Conservation (phyloP, 768 basidiomycete genomes). For the Russula sp. region DNA sequence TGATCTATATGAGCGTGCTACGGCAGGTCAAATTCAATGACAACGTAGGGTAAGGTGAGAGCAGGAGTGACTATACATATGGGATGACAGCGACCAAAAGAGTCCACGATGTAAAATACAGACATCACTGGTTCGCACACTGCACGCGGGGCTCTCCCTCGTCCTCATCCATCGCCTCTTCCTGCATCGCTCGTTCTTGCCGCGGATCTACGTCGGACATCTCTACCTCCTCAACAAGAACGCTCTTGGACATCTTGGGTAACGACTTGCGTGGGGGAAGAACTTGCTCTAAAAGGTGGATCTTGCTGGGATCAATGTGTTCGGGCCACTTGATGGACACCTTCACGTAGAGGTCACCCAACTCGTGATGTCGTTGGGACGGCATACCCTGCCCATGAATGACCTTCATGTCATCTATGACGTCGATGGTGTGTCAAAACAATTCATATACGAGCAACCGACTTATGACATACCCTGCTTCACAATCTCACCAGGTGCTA, state of each 20-base stretch:
- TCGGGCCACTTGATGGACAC: constrained; percentile 89
- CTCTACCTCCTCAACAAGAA: constrained; percentile 77
- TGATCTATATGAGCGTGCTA: constrained; percentile 22
- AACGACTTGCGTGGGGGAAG: constrained; percentile 72
- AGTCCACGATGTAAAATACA: constrained; percentile 13
- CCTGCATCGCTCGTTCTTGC: constrained; percentile 45
- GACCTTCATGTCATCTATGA: constrained; percentile 78
- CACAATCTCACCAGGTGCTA: constrained; percentile 85
- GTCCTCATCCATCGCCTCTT: constrained; percentile 91
- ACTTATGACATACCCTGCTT: constrained; percentile 69
- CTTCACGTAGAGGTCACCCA: constrained; percentile 87
- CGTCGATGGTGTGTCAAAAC: constrained; percentile 5
- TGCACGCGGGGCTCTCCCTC: constrained; percentile 88
- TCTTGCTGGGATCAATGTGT: constrained; percentile 55
- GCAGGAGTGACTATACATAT: constrained; percentile 17
- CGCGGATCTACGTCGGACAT: constrained; percentile 75
- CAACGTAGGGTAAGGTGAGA: constrained; percentile 14
- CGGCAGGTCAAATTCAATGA: constrained; percentile 8
- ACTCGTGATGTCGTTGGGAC: constrained; percentile 94
- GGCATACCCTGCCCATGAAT: constrained; percentile 98
- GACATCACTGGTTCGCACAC: constrained; percentile 79
- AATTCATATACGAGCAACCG: neutral
- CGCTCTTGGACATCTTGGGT: constrained; percentile 59
- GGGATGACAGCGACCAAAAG: constrained; percentile 10
- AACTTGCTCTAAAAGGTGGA: constrained; percentile 74